A percentile compares a stretch with the other conserved stretches of the same genome.
Evolutionary conservation across 768 basidiomycete species (phyloP).

Genomic region (Kondoa malvinella): DNA sequence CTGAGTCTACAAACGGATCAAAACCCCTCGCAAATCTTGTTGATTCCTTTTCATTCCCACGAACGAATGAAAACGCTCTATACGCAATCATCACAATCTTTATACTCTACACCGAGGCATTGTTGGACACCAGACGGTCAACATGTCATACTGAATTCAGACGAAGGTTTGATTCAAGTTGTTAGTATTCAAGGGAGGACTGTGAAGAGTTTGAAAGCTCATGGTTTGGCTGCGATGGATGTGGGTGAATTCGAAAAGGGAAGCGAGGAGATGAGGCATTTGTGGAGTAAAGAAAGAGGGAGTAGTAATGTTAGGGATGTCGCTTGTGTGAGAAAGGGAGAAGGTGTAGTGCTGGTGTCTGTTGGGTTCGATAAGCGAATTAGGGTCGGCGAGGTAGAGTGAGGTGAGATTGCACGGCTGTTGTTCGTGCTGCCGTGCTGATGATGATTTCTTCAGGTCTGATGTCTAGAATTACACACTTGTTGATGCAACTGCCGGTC

Average conservation of each 20-base stretch:
- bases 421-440: too few species aligned
- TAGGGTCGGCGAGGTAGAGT: background rate
- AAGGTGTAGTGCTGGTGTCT: background rate
- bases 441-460: too few species aligned
- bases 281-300: background rate
- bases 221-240: background rate
- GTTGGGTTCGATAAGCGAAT: background rate
- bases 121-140: slow-evolving; percentile 24
- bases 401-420: too few species aligned
- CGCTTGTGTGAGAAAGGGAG: background rate
- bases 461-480: too few species aligned
- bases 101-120: slow-evolving; percentile 26
- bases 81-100: slow-evolving; percentile 21
- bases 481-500: too few species aligned
- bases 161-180: slow-evolving; percentile 28
- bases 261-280: background rate
- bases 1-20: slow-evolving; percentile 26
- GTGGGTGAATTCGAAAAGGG: background rate
- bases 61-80: slow-evolving; percentile 21
- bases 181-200: slow-evolving; percentile 5
- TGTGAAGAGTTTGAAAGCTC: background rate
- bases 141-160: slow-evolving; percentile 26
- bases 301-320: background rate
- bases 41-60: slow-evolving; percentile 27
- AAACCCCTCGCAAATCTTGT: slow-evolving; percentile 22